These are phyloP conservation scores for Mycena vitilis DNA, from an alignment of 768 basidiomycete genomes.

Conservation along the genomic window DNA sequence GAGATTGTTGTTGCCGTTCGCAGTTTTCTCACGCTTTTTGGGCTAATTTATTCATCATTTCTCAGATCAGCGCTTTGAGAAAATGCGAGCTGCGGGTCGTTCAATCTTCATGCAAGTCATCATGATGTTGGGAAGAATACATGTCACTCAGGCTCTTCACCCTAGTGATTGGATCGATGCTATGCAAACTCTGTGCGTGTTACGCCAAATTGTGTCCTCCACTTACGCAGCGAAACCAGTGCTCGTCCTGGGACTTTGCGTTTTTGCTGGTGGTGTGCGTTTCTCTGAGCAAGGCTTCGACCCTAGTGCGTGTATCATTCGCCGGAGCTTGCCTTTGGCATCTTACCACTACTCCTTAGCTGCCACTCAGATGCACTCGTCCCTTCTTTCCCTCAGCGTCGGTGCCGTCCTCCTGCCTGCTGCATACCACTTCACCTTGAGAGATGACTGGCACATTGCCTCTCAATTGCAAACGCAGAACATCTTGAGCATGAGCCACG, in stretches of 20 bases:
- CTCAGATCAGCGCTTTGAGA: slow-evolving; percentile 80
- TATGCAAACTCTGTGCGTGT: slow-evolving; percentile 75
- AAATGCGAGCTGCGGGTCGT: slow-evolving; percentile 87
- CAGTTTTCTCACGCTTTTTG: slow-evolving; percentile 23
- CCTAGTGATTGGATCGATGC: slow-evolving; percentile 83
- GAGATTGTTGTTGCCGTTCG: slow-evolving; percentile 80
- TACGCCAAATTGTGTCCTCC: not conserved
- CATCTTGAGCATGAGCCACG: slow-evolving; percentile 81
- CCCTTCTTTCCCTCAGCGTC: slow-evolving; percentile 80
- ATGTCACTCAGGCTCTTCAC: no score
- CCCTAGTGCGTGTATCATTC: slow-evolving; percentile 53
- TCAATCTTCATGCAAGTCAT: slow-evolving; percentile 81
- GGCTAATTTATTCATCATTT: not conserved
- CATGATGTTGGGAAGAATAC: no score
- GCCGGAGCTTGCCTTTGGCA: not conserved
- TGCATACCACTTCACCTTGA: slow-evolving; percentile 77
- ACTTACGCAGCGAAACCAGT: slow-evolving; percentile 58
- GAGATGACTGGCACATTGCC: slow-evolving; percentile 40
- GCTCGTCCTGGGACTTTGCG: slow-evolving; percentile 86
- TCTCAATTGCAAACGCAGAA: slow-evolving; percentile 53
- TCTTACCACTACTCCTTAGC: slow-evolving; percentile 50
- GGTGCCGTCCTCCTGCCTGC: slow-evolving; percentile 83
- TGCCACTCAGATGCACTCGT: slow-evolving; percentile 79
- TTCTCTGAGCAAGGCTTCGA: slow-evolving; percentile 87
- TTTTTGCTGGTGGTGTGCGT: slow-evolving; percentile 82